Evolutionary conservation across 2,329 filamentous ascomycete species (phyloP).

Genomic region (Sporothrix mexicana): DNA sequence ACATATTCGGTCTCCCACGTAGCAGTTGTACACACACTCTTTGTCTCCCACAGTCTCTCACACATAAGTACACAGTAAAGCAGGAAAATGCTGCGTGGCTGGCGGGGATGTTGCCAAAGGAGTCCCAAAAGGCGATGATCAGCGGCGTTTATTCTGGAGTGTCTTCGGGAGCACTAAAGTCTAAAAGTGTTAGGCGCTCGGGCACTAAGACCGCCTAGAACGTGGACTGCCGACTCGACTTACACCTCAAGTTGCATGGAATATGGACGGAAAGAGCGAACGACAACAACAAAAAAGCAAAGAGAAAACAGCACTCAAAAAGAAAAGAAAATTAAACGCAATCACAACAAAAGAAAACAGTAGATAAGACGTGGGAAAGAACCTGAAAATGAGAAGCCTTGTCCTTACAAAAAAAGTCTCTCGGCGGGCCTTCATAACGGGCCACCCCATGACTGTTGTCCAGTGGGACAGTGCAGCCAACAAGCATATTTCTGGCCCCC

Average conservation of each 20-base stretch:
- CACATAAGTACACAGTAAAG: neutral
- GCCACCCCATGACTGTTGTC: neutral
- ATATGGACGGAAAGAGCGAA: neutral
- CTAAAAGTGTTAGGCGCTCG: slow-evolving; percentile 13
- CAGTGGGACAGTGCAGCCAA: slow-evolving; percentile 22
- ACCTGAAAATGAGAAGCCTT: neutral
- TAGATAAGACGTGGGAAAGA: neutral
- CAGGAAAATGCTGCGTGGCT: neutral
- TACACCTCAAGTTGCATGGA: neutral
- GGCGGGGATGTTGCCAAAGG: neutral
- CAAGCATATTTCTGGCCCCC: slow-evolving; percentile 19
- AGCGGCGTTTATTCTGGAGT: slow-evolving; percentile 8
- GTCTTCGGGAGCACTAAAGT: neutral
- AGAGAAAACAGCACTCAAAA: neutral
- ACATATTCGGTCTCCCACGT: neutral
- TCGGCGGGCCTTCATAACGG: neutral
- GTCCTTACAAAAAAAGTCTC: neutral
- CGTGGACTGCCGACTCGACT: neutral
- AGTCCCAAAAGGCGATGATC: neutral
- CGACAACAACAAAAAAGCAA: too few relatives aligned
- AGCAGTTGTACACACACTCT: neutral
- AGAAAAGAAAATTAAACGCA: neutral
- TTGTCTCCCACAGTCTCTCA: neutral
- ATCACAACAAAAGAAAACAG: neutral
- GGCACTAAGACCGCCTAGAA: slow-evolving; percentile 13